Conservation (phyloP, 2,329 filamentous ascomycete genomes). For the Neopestalotiopsis sp. region DNA sequence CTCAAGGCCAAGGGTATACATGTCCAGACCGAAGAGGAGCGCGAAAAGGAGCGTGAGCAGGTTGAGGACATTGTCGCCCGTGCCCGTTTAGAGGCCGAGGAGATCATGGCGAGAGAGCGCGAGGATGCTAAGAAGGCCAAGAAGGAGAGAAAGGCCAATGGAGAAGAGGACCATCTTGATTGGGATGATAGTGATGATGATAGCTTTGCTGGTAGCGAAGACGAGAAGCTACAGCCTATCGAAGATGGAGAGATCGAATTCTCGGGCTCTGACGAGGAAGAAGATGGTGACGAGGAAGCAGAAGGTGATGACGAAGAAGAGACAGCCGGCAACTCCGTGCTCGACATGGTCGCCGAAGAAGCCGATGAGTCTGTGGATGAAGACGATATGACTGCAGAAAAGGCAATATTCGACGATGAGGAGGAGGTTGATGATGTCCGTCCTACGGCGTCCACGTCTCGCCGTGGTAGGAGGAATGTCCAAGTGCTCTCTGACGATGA, state of each 20-base stretch:
- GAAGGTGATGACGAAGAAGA: slow-evolving; percentile 43
- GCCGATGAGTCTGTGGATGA: slow-evolving; percentile 45
- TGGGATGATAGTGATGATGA: slow-evolving; percentile 65
- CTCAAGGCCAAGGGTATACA: slow-evolving; percentile 81
- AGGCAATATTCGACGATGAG: slow-evolving; percentile 28
- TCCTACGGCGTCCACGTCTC: slow-evolving; percentile 44
- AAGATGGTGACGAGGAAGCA: slow-evolving; percentile 43
- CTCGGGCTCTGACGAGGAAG: slow-evolving; percentile 44
- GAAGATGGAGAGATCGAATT: slow-evolving; percentile 43
- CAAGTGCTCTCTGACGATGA: slow-evolving; percentile 68
- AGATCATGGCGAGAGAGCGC: slow-evolving; percentile 79
- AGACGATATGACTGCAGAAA: slow-evolving; percentile 38
- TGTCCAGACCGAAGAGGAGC: slow-evolving; percentile 85
- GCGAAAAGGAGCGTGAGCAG: slow-evolving; percentile 79
- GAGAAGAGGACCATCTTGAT: slow-evolving; percentile 55
- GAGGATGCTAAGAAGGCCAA: slow-evolving; percentile 72
- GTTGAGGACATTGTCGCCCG: slow-evolving; percentile 89
- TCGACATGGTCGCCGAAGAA: slow-evolving; percentile 43
- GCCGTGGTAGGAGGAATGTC: slow-evolving; percentile 56
- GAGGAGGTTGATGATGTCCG: slow-evolving; percentile 47
- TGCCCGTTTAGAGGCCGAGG: slow-evolving; percentile 79
- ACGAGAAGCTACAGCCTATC: slow-evolving; percentile 50
- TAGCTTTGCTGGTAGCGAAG: slow-evolving; percentile 43
- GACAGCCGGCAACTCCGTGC: slow-evolving; percentile 30
- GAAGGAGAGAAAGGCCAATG: slow-evolving; percentile 47